Evolutionary conservation across 805 yeast genomes (phyloP).

Genomic region (Cyberlindnera maritima): DNA sequence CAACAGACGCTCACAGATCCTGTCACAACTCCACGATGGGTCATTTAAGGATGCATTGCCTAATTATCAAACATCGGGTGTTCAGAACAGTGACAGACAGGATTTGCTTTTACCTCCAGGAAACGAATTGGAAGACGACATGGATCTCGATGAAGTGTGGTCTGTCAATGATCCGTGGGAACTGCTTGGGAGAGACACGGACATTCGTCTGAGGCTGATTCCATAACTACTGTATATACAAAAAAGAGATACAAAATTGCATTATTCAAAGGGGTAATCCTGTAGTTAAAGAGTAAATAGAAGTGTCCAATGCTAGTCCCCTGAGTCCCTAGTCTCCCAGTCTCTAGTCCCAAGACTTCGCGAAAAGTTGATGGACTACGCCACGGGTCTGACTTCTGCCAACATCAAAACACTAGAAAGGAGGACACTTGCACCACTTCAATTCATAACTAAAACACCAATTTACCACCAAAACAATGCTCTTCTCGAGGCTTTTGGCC

Average conservation of each 20-base stretch:
- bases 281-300: no score
- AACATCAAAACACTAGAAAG: no score
- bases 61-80: conserved; percentile 13
- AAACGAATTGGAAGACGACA: conserved; percentile 21
- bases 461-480: neutral
- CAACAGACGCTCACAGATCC: conserved; percentile 21
- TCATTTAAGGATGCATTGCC: conserved; percentile 20
- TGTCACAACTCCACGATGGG: conserved; percentile 17
- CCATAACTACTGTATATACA: conserved; percentile 14
- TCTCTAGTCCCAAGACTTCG: no score
- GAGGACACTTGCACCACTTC: no score
- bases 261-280: no score
- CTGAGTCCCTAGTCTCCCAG: no score
- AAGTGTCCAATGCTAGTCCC: no score
- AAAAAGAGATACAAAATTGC: no score
- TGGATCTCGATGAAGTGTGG: conserved; percentile 27
- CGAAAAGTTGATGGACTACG: no score
- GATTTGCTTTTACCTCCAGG: conserved; percentile 17
- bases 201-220: conserved; percentile 23
- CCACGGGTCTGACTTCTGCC: no score
- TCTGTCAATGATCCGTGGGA: conserved; percentile 28
- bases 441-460: no score
- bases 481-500: conserved; percentile 1
- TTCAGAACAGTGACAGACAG: conserved; percentile 13
- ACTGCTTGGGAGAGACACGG: conserved; percentile 21